Percentiles rank a stretch among this genome's conserved stretches.
These are phyloP conservation scores for Tuber aestivum DNA, from an alignment of 495 filamentous ascomycete species.

Conservation along the genomic window DNA sequence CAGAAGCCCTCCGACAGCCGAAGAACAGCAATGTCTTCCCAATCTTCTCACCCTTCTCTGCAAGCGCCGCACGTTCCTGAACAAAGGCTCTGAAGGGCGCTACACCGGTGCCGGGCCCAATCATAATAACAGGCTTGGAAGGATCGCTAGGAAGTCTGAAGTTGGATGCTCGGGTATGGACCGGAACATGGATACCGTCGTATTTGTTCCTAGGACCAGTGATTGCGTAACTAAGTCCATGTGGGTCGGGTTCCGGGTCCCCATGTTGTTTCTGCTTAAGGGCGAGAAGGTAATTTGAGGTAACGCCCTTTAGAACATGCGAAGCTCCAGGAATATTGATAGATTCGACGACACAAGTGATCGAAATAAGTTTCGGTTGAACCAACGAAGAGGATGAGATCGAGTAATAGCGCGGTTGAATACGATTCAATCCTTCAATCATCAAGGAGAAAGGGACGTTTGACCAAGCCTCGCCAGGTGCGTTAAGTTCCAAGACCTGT, in stretches of 20 bases:
- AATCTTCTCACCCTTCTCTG: constrained; percentile 72
- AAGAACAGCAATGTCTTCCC: constrained; percentile 91
- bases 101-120: constrained; percentile 94
- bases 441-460: constrained; percentile 88
- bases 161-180: constrained; percentile 96
- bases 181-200: constrained; percentile 89
- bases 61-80: constrained; percentile 81
- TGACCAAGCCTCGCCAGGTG: constrained; percentile 64
- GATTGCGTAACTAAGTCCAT: constrained; percentile 83
- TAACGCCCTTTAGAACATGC: constrained; percentile 85
- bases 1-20: constrained; percentile 72
- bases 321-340: constrained; percentile 66
- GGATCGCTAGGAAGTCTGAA: constrained; percentile 98
- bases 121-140: constrained; percentile 85
- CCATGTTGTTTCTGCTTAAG: constrained; percentile 96
- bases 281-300: constrained; percentile 94
- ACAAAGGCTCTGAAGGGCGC: constrained; percentile 94
- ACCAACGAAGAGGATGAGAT: constrained; percentile 95
- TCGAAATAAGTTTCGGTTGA: constrained; percentile 86
- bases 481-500: constrained; percentile 71
- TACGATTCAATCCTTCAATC: constrained; percentile 87
- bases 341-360: constrained; percentile 92
- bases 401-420: constrained; percentile 97
- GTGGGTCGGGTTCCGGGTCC: constrained; percentile 74
- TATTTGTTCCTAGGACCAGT: constrained; percentile 93